Percentiles rank a stretch among this genome's conserved stretches.
Evolutionary conservation across 139 green algal species (phyloP).

Genomic region (Mychonastes homosphaera): DNA sequence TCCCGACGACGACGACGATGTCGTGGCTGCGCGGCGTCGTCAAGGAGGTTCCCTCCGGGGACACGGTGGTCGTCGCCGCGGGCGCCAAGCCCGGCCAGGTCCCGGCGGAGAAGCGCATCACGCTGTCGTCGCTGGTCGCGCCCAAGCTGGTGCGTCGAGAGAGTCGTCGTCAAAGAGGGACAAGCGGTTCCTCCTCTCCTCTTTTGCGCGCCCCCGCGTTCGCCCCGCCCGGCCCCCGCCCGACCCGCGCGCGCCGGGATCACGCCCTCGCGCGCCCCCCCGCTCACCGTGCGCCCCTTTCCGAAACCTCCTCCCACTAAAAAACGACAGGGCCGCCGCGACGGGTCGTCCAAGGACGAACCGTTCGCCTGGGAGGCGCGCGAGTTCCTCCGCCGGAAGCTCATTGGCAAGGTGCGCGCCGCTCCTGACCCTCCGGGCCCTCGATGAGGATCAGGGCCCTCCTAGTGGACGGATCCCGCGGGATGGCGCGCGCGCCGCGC

Average conservation of each 20-base stretch:
- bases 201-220: neutral
- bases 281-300: too few relatives aligned
- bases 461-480: too few relatives aligned
- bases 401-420: constrained; percentile 82
- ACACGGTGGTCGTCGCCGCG: constrained; percentile 75
- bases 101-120: constrained; percentile 88
- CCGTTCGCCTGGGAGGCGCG: constrained; percentile 81
- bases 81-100: constrained; percentile 26
- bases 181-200: neutral
- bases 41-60: constrained; percentile 78
- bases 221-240: too few relatives aligned
- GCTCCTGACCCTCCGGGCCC: too few relatives aligned
- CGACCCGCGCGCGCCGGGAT: too few relatives aligned
- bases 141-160: constrained; percentile 68
- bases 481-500: too few relatives aligned
- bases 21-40: constrained; percentile 72
- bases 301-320: neutral
- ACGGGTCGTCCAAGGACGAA: constrained; percentile 80
- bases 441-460: too few relatives aligned
- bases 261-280: too few relatives aligned
- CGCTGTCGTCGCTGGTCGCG: constrained; percentile 72
- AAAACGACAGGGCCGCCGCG: constrained; percentile 77
- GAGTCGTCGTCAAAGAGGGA: neutral
- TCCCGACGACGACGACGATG: constrained; percentile 59
- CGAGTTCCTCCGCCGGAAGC: constrained; percentile 84